Evolutionary conservation across 768 basidiomycete species (phyloP).

Genomic region (Boletus reticulatus): DNA sequence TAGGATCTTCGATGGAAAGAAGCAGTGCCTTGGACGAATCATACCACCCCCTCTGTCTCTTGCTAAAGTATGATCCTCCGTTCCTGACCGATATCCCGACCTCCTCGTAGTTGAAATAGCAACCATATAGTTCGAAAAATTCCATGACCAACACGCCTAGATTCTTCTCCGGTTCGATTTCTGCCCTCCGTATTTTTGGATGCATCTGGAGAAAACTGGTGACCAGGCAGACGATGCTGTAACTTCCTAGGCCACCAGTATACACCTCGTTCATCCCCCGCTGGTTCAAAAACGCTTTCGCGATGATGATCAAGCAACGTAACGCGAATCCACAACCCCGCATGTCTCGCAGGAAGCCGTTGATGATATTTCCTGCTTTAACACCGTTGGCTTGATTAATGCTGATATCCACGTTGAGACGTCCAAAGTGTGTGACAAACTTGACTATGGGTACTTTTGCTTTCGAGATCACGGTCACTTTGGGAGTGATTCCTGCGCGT

Average conservation of each 20-base stretch:
- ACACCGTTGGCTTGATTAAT: conserved; percentile 89
- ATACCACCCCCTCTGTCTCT: conserved; percentile 79
- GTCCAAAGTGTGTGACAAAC: conserved; percentile 79
- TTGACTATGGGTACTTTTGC: conserved; percentile 98
- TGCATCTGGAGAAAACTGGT: conserved; percentile 97
- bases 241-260: conserved; percentile 88
- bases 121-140: conserved; percentile 95
- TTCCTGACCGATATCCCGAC: conserved; percentile 86
- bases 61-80: conserved; percentile 88
- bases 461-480: conserved; percentile 86
- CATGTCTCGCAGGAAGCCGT: conserved; percentile 71
- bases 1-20: conserved; percentile 92
- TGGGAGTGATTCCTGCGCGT: conserved; percentile 67
- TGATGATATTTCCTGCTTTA: conserved; percentile 73
- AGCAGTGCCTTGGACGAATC: conserved; percentile 54
- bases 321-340: conserved; percentile 57
- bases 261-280: conserved; percentile 98
- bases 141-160: conserved; percentile 94
- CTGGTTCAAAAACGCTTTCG: conserved; percentile 88
- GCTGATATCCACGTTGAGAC: conserved; percentile 90
- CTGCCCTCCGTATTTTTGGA: conserved; percentile 85
- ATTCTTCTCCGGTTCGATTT: conserved; percentile 85
- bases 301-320: conserved; percentile 81
- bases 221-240: conserved; percentile 90
- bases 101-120: conserved; percentile 87